Conservation (phyloP, 2,329 filamentous ascomycete species). For the Acephala macrosclerotiorum region DNA sequence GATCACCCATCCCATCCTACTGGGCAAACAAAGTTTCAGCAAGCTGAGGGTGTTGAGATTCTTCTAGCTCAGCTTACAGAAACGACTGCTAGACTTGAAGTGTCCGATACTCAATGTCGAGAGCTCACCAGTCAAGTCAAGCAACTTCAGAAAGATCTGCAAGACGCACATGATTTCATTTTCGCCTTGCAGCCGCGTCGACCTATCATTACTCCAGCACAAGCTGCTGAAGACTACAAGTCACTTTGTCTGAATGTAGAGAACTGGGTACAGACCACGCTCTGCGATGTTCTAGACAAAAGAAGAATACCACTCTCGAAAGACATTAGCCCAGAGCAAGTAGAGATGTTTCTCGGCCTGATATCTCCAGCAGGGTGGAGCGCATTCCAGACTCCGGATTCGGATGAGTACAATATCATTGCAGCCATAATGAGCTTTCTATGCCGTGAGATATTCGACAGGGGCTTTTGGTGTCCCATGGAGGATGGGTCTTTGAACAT, state of each 20-base stretch:
- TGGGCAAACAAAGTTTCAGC: not conserved
- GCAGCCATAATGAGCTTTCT: conserved; percentile 27
- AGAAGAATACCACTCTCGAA: not conserved
- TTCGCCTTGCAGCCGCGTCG: conserved; percentile 26
- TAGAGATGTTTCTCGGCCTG: conserved; percentile 16
- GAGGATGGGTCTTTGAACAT: conserved; percentile 15
- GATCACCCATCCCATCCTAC: not conserved
- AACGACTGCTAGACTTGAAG: not conserved
- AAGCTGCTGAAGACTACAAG: conserved; percentile 25
- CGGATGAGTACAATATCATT: conserved; percentile 29
- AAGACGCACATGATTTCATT: conserved; percentile 24
- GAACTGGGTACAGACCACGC: conserved; percentile 24
- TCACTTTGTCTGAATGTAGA: conserved; percentile 22
- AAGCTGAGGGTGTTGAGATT: not conserved
- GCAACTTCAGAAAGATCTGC: conserved; percentile 16
- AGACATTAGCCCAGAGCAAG: not conserved
- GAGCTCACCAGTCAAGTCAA: conserved; percentile 2
- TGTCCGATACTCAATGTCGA: not conserved
- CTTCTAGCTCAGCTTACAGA: not conserved
- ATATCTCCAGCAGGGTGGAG: conserved; percentile 17
- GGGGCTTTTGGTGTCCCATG: conserved; percentile 25
- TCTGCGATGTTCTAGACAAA: conserved; percentile 20
- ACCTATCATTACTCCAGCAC: conserved; percentile 20
- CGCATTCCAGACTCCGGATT: conserved; percentile 16
- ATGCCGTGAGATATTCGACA: conserved; percentile 17